These are phyloP conservation scores for Euphorbia schlechtendalii DNA, from an alignment of 441 rosid genomes.

Conservation along the genomic window DNA sequence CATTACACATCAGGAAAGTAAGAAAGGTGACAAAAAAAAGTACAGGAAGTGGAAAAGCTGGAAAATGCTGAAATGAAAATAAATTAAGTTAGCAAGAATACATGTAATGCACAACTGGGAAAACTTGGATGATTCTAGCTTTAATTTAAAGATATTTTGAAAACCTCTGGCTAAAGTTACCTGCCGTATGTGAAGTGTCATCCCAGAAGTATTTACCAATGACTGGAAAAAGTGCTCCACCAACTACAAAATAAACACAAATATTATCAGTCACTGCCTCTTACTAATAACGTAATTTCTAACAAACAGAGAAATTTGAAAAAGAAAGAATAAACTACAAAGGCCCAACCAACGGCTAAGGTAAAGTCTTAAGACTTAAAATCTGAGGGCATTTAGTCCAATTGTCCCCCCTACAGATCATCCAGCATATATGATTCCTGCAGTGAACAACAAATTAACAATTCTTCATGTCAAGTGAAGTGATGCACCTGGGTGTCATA, in stretches of 20 bases:
- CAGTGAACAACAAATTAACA: not conserved
- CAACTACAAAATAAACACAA: constrained; percentile 60
- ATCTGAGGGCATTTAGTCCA: too few relatives aligned
- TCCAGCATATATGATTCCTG: not conserved
- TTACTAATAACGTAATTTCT: too few relatives aligned
- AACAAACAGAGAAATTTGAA: too few relatives aligned
- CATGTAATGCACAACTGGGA: not conserved
- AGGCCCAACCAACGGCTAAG: too few relatives aligned
- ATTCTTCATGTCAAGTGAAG: not conserved
- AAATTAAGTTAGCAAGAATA: constrained; percentile 1
- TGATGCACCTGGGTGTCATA: constrained; percentile 79
- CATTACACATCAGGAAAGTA: not conserved
- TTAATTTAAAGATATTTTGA: constrained; percentile 8
- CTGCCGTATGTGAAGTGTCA: constrained; percentile 89
- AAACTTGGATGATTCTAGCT: not conserved
- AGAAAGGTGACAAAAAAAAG: not conserved
- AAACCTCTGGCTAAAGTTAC: constrained; percentile 28
- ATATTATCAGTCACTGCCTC: too few relatives aligned
- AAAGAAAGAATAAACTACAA: too few relatives aligned
- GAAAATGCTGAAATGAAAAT: not conserved
- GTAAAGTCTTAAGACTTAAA: too few relatives aligned
- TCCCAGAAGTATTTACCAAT: constrained; percentile 80
- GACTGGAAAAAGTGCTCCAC: constrained; percentile 92
- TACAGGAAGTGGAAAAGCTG: not conserved
- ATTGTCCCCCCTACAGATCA: too few relatives aligned